Conservation (phyloP, 768 basidiomycete genomes). For the Kwoniella sp. region DNA sequence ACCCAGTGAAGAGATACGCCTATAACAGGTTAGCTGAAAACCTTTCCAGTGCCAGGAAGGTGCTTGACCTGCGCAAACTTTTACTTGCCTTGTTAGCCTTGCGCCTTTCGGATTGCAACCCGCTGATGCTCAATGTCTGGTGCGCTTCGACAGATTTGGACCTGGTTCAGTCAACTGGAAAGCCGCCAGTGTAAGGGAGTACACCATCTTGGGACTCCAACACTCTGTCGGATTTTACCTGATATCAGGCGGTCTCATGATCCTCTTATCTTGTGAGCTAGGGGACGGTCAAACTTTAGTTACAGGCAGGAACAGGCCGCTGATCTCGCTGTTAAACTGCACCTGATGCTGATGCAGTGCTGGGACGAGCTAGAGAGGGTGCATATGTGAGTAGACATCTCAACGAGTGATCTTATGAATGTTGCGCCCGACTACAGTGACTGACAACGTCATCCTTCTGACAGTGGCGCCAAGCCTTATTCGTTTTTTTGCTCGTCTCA, state of each 20-base stretch:
- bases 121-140: too few species aligned
- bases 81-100: not conserved
- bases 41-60: not conserved
- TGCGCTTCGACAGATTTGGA: too few species aligned
- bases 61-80: not conserved
- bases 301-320: too few species aligned
- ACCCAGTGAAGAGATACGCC: slow-evolving; percentile 47
- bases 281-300: too few species aligned
- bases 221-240: slow-evolving; percentile 43
- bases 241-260: slow-evolving; percentile 43
- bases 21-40: slow-evolving; percentile 42
- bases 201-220: slow-evolving; percentile 31
- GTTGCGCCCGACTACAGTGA: too few species aligned
- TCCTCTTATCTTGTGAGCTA: slow-evolving; percentile 35
- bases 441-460: not conserved
- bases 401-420: not conserved
- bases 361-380: slow-evolving; percentile 37
- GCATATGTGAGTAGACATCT: slow-evolving; percentile 34
- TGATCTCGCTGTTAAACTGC: not conserved
- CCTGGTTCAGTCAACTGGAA: slow-evolving; percentile 37
- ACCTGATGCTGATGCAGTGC: slow-evolving; percentile 20
- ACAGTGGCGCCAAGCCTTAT: slow-evolving; percentile 43
- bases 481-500: slow-evolving; percentile 31
- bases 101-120: not conserved
- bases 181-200: slow-evolving; percentile 32